Percentiles rank a stretch among this genome's conserved stretches.
Conservation (phyloP, 2,329 filamentous ascomycete species). For the Helotiales sp. region DNA sequence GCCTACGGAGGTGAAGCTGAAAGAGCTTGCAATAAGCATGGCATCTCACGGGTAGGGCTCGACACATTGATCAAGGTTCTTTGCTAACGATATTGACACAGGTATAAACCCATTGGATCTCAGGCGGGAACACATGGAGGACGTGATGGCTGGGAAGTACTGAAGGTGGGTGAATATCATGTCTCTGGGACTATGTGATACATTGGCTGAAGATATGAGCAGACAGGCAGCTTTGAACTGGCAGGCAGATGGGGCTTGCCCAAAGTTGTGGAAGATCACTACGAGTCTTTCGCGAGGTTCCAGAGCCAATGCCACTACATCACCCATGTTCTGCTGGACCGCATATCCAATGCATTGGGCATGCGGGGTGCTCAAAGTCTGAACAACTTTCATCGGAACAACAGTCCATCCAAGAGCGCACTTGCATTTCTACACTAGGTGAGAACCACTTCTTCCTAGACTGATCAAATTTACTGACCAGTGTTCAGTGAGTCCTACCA, state of each 20-base stretch:
- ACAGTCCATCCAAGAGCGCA: background rate
- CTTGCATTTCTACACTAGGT: slow-evolving; percentile 27
- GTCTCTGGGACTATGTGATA: background rate
- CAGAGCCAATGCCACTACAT: background rate
- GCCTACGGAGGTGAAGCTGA: background rate
- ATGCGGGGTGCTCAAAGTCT: background rate
- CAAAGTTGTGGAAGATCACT: background rate
- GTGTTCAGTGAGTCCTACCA: background rate
- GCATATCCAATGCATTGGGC: background rate
- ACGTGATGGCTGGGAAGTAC: background rate
- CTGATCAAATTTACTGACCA: background rate
- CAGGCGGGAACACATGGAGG: background rate
- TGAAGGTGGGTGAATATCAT: background rate
- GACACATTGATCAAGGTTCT: background rate
- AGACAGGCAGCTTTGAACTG: background rate
- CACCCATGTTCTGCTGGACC: background rate
- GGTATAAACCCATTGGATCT: background rate
- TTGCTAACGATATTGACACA: background rate
- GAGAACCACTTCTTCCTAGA: background rate
- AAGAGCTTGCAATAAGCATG: background rate
- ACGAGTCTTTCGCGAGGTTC: background rate
- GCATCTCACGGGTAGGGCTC: background rate
- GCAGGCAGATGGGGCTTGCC: background rate
- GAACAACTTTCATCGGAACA: background rate
- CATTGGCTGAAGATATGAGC: background rate